phyloP scores from a whole-genome alignment of 805 yeast genomes.

The Blastobotrys peoriensis region DNA sequence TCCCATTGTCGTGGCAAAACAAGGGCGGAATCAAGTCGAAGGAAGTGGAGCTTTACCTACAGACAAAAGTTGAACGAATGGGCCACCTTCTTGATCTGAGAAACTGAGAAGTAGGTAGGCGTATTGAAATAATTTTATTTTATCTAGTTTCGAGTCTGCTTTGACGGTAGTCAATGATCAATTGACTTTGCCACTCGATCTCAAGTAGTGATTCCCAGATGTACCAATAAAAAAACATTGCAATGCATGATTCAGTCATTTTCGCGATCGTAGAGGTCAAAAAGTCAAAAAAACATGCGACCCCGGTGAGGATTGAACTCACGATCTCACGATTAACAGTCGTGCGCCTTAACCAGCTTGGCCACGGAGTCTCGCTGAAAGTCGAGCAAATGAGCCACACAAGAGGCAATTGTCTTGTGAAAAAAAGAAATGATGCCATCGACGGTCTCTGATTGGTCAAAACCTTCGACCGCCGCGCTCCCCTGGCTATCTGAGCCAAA shows the following conservation, averaged over 20 bases:
- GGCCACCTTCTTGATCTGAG: conserved; percentile 69
- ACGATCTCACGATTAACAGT: conserved; percentile 2
- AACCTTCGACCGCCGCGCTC: neutral
- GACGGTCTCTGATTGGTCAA: too few relatives aligned
- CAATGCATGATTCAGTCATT: too few relatives aligned
- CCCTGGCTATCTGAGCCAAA: neutral
- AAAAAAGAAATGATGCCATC: too few relatives aligned
- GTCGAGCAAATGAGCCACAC: neutral
- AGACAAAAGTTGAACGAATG: conserved; percentile 95
- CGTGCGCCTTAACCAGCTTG: conserved; percentile 5
- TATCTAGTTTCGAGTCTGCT: neutral
- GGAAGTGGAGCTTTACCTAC: conserved; percentile 88
- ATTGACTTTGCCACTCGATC: neutral
- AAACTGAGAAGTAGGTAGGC: conserved; percentile 5
- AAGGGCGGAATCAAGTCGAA: conserved; percentile 66
- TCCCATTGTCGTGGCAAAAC: conserved; percentile 85
- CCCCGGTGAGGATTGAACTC: conserved; percentile 9
- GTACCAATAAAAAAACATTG: neutral
- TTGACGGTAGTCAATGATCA: neutral
- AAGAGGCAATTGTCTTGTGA: neutral
- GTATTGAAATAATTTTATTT: too few relatives aligned
- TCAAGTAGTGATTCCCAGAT: neutral
- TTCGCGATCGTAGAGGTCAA: neutral
- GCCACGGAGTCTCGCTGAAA: neutral
- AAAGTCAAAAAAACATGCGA: conserved; percentile 1